Conservation (phyloP, 2,329 filamentous ascomycete genomes). For the Mycocentrospora acerina region DNA sequence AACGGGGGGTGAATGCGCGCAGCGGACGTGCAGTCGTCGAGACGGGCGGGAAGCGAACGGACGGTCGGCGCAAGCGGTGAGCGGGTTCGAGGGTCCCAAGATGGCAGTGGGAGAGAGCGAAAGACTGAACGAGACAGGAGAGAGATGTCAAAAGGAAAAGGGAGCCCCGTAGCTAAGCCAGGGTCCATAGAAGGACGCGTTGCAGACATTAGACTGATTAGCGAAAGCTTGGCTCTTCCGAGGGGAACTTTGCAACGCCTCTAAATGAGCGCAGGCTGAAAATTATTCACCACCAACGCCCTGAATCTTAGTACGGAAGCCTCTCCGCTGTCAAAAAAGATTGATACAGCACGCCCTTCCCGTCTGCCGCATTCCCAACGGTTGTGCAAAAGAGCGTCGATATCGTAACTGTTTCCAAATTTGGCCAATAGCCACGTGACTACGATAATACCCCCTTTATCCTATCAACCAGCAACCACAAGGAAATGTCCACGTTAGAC, state of each 20-base stretch:
- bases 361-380: no score
- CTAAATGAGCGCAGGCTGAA: not conserved
- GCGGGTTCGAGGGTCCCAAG: constrained; percentile 3
- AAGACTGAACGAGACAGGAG: constrained; percentile 22
- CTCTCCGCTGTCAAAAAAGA: not conserved
- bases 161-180: constrained; percentile 24
- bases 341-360: no score
- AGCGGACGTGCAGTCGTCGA: constrained; percentile 5
- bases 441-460: constrained; percentile 9
- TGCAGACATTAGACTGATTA: no score
- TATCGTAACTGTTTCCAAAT: no score
- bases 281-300: no score
- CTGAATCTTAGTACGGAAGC: not conserved
- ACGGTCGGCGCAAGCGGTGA: constrained; percentile 12
- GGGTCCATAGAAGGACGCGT: constrained; percentile 21
- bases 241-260: not conserved
- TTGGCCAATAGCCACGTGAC: no score
- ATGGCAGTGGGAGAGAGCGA: constrained; percentile 12
- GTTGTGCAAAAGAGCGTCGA: constrained; percentile 14
- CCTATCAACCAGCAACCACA: constrained; percentile 16
- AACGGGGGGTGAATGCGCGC: constrained; percentile 6
- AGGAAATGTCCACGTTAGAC: constrained; percentile 50
- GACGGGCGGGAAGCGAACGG: constrained; percentile 16
- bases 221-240: no score
- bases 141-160: constrained; percentile 12